Evolutionary conservation across 2,329 filamentous ascomycete genomes (phyloP).

Genomic region (Myrmaecium sp.): DNA sequence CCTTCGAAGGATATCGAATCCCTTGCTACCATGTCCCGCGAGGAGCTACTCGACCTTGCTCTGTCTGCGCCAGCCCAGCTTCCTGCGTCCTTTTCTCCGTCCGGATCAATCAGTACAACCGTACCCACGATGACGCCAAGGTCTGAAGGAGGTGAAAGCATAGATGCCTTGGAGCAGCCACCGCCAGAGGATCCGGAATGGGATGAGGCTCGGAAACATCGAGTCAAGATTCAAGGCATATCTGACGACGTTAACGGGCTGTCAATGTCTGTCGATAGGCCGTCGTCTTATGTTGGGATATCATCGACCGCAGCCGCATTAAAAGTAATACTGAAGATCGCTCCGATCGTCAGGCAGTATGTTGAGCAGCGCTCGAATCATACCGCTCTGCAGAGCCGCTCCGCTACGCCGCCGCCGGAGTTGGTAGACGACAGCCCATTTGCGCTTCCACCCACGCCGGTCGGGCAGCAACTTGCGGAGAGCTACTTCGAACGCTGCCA

Average conservation of each 20-base stretch:
- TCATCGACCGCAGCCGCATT: constrained; percentile 61
- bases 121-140: constrained; percentile 12
- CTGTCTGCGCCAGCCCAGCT: constrained; percentile 22
- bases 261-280: constrained; percentile 42
- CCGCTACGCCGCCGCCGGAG: constrained; percentile 19
- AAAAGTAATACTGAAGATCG: constrained; percentile 47
- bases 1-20: constrained; percentile 24
- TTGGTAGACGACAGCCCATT: constrained; percentile 15
- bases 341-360: constrained; percentile 31
- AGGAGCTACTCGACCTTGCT: constrained; percentile 28
- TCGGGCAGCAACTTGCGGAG: constrained; percentile 52
- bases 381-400: constrained; percentile 19
- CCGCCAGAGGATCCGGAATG: constrained; percentile 46
- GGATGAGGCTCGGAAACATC: constrained; percentile 41
- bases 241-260: constrained; percentile 57
- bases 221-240: constrained; percentile 29
- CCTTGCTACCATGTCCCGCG: constrained; percentile 21
- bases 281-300: constrained; percentile 51
- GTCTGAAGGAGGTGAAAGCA: constrained; percentile 33
- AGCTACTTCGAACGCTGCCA: constrained; percentile 63
- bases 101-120: constrained; percentile 13
- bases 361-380: constrained; percentile 26
- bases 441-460: constrained; percentile 40
- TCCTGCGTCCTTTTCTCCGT: neutral
- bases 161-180: constrained; percentile 51